Evolutionary conservation across 2,329 filamentous ascomycete genomes (phyloP).

Genomic region (Cladosporium sp.): DNA sequence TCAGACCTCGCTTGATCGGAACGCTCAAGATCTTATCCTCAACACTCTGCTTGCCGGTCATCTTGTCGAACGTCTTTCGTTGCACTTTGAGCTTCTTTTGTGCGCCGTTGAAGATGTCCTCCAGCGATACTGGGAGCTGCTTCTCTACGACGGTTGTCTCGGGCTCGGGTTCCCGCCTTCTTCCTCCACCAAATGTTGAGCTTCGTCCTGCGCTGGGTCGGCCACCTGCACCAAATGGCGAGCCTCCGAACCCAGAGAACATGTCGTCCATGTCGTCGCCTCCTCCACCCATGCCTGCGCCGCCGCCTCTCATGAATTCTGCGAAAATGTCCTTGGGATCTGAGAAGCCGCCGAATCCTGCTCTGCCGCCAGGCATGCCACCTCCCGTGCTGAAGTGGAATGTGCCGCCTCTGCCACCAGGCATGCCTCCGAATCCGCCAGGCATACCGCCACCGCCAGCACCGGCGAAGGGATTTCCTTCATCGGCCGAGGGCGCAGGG

Average conservation of each 20-base stretch:
- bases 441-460: slow-evolving; percentile 24
- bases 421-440: slow-evolving; percentile 48
- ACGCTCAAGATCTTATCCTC: slow-evolving; percentile 91
- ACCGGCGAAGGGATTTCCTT: slow-evolving; percentile 37
- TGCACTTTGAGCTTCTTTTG: slow-evolving; percentile 99
- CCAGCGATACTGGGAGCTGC: slow-evolving; percentile 72
- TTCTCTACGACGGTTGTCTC: slow-evolving; percentile 91
- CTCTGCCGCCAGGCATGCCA: slow-evolving; percentile 48
- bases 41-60: slow-evolving; percentile 74
- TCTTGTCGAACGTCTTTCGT: slow-evolving; percentile 82
- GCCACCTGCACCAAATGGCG: slow-evolving; percentile 25
- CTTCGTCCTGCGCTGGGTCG: slow-evolving; percentile 22
- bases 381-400: slow-evolving; percentile 61
- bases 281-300: slow-evolving; percentile 35
- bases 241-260: slow-evolving; percentile 24
- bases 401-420: slow-evolving; percentile 52
- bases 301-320: slow-evolving; percentile 64
- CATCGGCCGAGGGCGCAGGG: slow-evolving; percentile 57
- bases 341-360: slow-evolving; percentile 72
- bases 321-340: slow-evolving; percentile 80
- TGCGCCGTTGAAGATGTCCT: slow-evolving; percentile 81
- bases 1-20: slow-evolving; percentile 90
- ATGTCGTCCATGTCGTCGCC: slow-evolving; percentile 19
- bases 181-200: slow-evolving; percentile 20
- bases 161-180: slow-evolving; percentile 56